Evolutionary conservation across 176 grass and related monocot species (phyloP), one percentile per base, ranked within the genome.

Genomic region (Aechmea fasciata): DNA sequence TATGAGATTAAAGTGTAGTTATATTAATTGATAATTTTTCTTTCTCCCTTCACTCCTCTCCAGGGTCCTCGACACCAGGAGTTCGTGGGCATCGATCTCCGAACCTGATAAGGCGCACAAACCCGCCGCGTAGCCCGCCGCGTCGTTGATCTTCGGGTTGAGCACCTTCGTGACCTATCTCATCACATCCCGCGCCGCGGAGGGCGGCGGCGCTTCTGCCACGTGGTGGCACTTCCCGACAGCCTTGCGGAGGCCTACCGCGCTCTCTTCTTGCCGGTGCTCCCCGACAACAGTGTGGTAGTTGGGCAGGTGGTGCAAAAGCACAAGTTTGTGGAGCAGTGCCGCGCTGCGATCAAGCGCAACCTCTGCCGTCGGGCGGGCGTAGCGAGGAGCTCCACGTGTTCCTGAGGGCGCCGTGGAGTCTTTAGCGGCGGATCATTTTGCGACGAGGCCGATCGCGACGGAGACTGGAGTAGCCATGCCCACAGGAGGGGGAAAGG

Each of bases 261-360:
- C 17, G 90, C 83, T 13, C 74, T 86, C 82, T 90, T 95, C 73
- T 78, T 95, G 33, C 90, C 83, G 25, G 81, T 75, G 8, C 66
- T 83, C 4, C 87, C 87, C 62, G 83, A 95, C 64, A 95, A 90
- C 68, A 95, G 83, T 76, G 64, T 96, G 66, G 76, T 96, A 11
- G 88, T 91, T 64, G 85, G 81, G 2, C 92, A 96, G 68, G 88
- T 92, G 66, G 91, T 96, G 92, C 86, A 96, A 57, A 78, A 77
- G n/a, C n/a, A n/a, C n/a, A n/a, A n/a, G n/a, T n/a, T n/a, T n/a
- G n/a, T n/a, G n/a, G 50, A 83, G 75, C 88, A 96, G 41, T 83
- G 88, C 49, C 67, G 85, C 24, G 50, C 52, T 47, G 74, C 81
- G 51, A 17, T 96, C 49, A 75, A 96, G 81, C 83, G 76, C 70